Conservation (phyloP, 1,284 basidiomycete genomes). For the Ceratobasidium sp. region DNA sequence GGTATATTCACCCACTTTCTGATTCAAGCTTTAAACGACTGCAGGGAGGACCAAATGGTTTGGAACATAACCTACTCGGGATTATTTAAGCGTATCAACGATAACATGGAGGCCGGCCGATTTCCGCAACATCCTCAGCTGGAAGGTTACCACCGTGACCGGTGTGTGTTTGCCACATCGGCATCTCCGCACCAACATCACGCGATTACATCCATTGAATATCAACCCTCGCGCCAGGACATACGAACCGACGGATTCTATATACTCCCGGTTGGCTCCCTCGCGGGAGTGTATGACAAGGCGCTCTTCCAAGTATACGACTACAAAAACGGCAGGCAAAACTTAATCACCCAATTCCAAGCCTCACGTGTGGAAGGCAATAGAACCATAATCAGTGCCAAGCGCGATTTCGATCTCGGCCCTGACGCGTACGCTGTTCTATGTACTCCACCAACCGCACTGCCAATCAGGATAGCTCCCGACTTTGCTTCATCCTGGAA, state of each 20-base stretch:
- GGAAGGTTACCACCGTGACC: constrained; percentile 14
- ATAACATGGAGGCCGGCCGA: neutral
- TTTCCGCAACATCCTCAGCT: constrained; percentile 18
- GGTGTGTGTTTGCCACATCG: constrained; percentile 18
- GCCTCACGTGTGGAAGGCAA: neutral
- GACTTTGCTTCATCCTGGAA: constrained; percentile 3
- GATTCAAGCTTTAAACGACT: constrained; percentile 8
- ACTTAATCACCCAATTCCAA: neutral
- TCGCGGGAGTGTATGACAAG: constrained; percentile 7
- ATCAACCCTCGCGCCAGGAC: neutral
- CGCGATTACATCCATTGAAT: constrained; percentile 11
- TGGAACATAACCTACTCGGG: constrained; percentile 11
- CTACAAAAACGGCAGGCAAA: constrained; percentile 1
- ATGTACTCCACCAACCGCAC: constrained; percentile 9
- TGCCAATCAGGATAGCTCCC: neutral
- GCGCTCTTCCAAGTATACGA: constrained; percentile 26
- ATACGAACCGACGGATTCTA: neutral
- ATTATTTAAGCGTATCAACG: constrained; percentile 18
- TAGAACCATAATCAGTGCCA: neutral
- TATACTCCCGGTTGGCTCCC: constrained; percentile 1
- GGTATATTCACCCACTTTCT: constrained; percentile 12
- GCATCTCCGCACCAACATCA: constrained; percentile 9
- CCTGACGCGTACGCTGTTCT: constrained; percentile 23
- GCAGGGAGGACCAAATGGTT: neutral
- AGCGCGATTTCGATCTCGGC: neutral